Conservation (phyloP, 2,329 filamentous ascomycete species). For the Colletotrichum tofieldiae region DNA sequence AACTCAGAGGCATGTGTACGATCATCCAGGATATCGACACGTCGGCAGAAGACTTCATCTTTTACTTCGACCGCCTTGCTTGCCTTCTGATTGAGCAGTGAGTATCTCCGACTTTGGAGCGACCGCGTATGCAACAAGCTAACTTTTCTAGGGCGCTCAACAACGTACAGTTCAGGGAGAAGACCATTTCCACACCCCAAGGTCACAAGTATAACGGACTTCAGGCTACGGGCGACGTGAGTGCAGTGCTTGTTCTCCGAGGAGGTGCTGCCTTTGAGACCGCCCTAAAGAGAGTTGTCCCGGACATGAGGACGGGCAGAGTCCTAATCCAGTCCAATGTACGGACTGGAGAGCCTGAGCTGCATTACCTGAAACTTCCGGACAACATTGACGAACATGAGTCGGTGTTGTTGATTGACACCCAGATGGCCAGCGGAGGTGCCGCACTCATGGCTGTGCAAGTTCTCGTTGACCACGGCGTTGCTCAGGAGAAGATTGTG, state of each 20-base stretch:
- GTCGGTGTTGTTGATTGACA: conserved; percentile 88
- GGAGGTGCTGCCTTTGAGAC: conserved; percentile 92
- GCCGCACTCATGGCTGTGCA: conserved; percentile 93
- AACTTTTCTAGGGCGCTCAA: conserved; percentile 76
- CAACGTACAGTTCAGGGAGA: conserved; percentile 78
- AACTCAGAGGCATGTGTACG: conserved; percentile 90
- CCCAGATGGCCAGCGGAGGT: conserved; percentile 95
- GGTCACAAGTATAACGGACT: conserved; percentile 81
- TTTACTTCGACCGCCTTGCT: conserved; percentile 94
- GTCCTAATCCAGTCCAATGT: conserved; percentile 92
- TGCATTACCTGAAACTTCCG: conserved; percentile 90
- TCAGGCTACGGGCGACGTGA: conserved; percentile 79
- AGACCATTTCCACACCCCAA: conserved; percentile 79
- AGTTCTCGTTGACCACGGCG: conserved; percentile 95
- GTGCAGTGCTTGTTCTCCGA: conserved; percentile 89
- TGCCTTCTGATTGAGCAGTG: conserved; percentile 87
- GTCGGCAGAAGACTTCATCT: conserved; percentile 91
- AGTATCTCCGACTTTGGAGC: conserved; percentile 46
- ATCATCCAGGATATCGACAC: conserved; percentile 88
- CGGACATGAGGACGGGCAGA: conserved; percentile 91
- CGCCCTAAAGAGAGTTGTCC: conserved; percentile 89
- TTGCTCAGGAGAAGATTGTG: conserved; percentile 86
- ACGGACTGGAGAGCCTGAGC: conserved; percentile 88
- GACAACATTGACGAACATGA: conserved; percentile 81
- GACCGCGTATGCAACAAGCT: conserved; percentile 1